phyloP scores from a whole-genome alignment of 2,329 filamentous ascomycete species.

The Blastomyces silverae region DNA sequence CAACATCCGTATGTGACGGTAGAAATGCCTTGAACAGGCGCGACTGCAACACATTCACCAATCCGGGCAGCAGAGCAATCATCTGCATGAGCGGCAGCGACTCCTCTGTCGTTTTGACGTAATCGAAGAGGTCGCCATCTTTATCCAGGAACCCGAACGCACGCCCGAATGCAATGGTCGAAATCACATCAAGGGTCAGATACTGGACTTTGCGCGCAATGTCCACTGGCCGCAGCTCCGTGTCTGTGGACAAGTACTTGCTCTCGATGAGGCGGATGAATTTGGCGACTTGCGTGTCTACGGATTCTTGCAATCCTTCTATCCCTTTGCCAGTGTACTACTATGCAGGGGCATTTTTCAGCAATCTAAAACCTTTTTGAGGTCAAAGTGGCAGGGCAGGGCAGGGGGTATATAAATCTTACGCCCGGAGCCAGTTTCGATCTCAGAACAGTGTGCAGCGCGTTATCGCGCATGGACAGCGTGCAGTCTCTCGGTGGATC shows the following conservation, averaged over 20 bases:
- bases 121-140: constrained; percentile 40
- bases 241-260: constrained; percentile 40
- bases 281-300: constrained; percentile 45
- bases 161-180: constrained; percentile 47
- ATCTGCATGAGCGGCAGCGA: constrained; percentile 22
- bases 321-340: constrained; percentile 56
- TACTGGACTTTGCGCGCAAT: constrained; percentile 46
- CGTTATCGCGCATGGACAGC: constrained; percentile 5
- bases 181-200: constrained; percentile 53
- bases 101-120: constrained; percentile 32
- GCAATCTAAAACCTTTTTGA: not conserved
- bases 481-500: constrained; percentile 11
- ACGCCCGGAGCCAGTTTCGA: constrained; percentile 14
- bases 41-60: constrained; percentile 21
- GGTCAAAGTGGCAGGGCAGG: not conserved
- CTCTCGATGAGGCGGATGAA: constrained; percentile 45
- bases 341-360: constrained; percentile 14
- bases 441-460: constrained; percentile 8
- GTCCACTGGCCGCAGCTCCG: constrained; percentile 36
- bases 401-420: not conserved
- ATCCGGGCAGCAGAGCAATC: constrained; percentile 21
- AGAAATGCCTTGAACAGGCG: constrained; percentile 18
- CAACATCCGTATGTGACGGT: constrained; percentile 23
- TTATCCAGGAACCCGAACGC: constrained; percentile 43
- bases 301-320: constrained; percentile 43